These are phyloP conservation scores for Tylopilus plumbeoviolaceoides DNA, from an alignment of 768 basidiomycete species.

Conservation along the genomic window DNA sequence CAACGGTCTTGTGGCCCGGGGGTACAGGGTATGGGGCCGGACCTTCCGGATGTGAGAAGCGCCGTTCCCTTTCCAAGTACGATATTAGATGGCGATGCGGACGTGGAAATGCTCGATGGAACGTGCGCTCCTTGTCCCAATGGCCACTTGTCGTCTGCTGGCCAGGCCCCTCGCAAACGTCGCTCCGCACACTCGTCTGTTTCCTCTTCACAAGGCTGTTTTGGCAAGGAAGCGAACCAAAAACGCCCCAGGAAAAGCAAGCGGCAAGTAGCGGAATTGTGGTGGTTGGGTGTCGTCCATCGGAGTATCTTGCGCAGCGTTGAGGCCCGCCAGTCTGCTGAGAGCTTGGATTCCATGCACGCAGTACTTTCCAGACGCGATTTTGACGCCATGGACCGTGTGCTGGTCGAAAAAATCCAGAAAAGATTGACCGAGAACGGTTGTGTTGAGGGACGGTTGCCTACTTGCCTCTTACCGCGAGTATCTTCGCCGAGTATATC, in stretches of 20 bases:
- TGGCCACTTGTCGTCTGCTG: background rate
- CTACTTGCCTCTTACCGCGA: conserved; percentile 16
- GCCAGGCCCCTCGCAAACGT: conserved; percentile 26
- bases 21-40: conserved; percentile 11
- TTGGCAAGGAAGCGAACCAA: conserved; percentile 15
- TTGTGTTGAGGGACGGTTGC: conserved; percentile 22
- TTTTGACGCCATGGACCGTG: conserved; percentile 30
- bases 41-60: conserved; percentile 28
- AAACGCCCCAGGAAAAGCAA: conserved; percentile 32
- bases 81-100: conserved; percentile 19
- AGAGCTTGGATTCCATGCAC: conserved; percentile 2
- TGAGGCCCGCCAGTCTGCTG: conserved; percentile 10
- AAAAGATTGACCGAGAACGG: conserved; percentile 31
- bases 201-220: conserved; percentile 19
- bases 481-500: conserved; percentile 25
- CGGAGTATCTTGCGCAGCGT: conserved; percentile 30
- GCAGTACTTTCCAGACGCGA: conserved; percentile 2
- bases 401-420: conserved; percentile 33
- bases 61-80: conserved; percentile 37
- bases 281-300: conserved; percentile 36
- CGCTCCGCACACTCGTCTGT: conserved; percentile 32
- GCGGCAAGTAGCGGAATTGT: conserved; percentile 31
- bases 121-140: conserved; percentile 10
- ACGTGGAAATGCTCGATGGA: conserved; percentile 28
- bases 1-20: background rate